Conservation (phyloP, 2,329 filamentous ascomycete genomes). For the Pseudogymnoascus sp. region DNA sequence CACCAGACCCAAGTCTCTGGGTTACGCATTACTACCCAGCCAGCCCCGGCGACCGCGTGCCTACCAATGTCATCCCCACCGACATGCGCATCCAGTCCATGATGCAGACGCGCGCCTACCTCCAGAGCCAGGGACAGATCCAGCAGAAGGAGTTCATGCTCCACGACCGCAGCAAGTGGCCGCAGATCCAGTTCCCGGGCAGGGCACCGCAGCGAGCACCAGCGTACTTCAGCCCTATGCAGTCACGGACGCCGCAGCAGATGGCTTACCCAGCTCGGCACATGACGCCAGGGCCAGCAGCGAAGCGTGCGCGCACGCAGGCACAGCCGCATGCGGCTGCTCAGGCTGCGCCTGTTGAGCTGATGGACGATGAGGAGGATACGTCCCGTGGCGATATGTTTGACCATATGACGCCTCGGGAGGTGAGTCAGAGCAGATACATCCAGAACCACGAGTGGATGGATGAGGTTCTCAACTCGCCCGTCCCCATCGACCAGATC, state of each 20-base stretch:
- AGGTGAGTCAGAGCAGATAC: slow-evolving; percentile 80
- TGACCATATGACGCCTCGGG: slow-evolving; percentile 79
- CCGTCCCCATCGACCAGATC: slow-evolving; percentile 78
- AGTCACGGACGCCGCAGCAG: slow-evolving; percentile 35
- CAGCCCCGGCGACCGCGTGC: slow-evolving; percentile 65
- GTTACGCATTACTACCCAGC: slow-evolving; percentile 82
- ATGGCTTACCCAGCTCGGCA: slow-evolving; percentile 54
- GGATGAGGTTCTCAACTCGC: slow-evolving; percentile 91
- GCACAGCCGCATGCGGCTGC: slow-evolving; percentile 14
- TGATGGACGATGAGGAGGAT: slow-evolving; percentile 85
- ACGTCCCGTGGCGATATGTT: slow-evolving; percentile 80
- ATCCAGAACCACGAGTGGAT: slow-evolving; percentile 98
- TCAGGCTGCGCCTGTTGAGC: slow-evolving; percentile 23
- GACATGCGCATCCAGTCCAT: slow-evolving; percentile 51
- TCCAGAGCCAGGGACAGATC: slow-evolving; percentile 68
- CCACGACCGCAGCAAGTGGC: slow-evolving; percentile 83
- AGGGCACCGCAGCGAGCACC: slow-evolving; percentile 28
- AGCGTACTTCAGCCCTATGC: slow-evolving; percentile 21
- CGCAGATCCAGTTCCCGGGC: slow-evolving; percentile 65
- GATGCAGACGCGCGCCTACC: slow-evolving; percentile 55
- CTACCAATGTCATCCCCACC: slow-evolving; percentile 57
- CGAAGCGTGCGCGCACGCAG: slow-evolving; percentile 39
- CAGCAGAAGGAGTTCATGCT: slow-evolving; percentile 92
- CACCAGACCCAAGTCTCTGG: slow-evolving; percentile 76
- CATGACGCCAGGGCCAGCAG: slow-evolving; percentile 36